A percentile compares a stretch with the other conserved stretches of the same genome.
phyloP scores from a whole-genome alignment of 352 stramenopile genomes.

The Phytophthora aleatoria region DNA sequence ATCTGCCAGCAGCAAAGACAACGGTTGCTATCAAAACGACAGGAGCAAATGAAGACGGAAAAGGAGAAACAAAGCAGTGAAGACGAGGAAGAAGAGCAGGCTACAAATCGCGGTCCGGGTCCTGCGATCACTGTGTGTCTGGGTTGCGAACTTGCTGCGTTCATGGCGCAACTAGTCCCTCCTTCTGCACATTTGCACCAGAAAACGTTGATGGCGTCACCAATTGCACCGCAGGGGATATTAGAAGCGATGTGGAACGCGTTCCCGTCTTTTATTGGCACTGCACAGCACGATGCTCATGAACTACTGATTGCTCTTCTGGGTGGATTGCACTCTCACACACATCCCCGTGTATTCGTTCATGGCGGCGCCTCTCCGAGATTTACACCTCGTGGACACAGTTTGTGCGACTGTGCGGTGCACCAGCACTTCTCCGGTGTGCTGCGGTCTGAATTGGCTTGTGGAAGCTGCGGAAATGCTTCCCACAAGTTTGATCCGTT shows the following conservation, averaged over 20 bases:
- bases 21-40: slow-evolving; percentile 31
- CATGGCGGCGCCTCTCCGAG: slow-evolving; percentile 51
- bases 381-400: slow-evolving; percentile 60
- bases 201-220: slow-evolving; percentile 26
- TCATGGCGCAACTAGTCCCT: slow-evolving; percentile 46
- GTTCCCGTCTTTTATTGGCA: slow-evolving; percentile 57
- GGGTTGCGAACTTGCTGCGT: slow-evolving; percentile 59
- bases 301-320: slow-evolving; percentile 74
- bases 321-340: slow-evolving; percentile 65
- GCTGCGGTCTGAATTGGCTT: slow-evolving; percentile 62
- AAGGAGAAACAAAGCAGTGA: slow-evolving; percentile 16
- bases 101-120: slow-evolving; percentile 8
- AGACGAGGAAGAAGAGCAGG: slow-evolving; percentile 1
- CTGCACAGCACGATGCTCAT: slow-evolving; percentile 79
- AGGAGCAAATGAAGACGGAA: slow-evolving; percentile 21
- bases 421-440: slow-evolving; percentile 78
- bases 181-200: slow-evolving; percentile 10
- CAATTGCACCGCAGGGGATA: slow-evolving; percentile 64
- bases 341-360: slow-evolving; percentile 49
- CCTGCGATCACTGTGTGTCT: slow-evolving; percentile 49
- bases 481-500: slow-evolving; percentile 76
- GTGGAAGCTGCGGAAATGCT: slow-evolving; percentile 51
- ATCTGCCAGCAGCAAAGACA: slow-evolving; percentile 66
- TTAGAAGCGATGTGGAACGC: slow-evolving; percentile 65
- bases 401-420: slow-evolving; percentile 72